Percentiles rank a stretch among this genome's conserved stretches.
Conservation (phyloP, 2,329 filamentous ascomycete genomes). For the Pseudocercospora musae region DNA sequence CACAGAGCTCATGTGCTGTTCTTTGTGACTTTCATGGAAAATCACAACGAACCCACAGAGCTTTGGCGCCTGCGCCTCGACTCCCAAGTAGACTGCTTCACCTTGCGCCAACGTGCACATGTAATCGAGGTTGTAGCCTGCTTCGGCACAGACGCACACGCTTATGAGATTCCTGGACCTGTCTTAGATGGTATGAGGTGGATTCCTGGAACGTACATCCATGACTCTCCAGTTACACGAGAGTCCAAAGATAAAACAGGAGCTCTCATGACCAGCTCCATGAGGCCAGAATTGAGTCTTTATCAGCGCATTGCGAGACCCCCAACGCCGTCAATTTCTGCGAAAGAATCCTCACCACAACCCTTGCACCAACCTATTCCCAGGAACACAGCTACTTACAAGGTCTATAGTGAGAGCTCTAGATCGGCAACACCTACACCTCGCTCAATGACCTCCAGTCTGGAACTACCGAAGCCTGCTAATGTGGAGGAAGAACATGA, state of each 20-base stretch:
- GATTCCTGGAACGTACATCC: conserved; percentile 4
- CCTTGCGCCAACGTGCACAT: conserved; percentile 9
- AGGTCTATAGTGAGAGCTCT: neutral
- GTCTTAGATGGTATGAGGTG: conserved; percentile 24
- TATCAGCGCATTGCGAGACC: conserved; percentile 5
- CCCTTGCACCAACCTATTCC: neutral
- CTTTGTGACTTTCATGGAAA: conserved; percentile 24
- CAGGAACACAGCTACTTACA: neutral
- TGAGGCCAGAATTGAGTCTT: conserved; percentile 12
- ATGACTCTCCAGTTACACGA: neutral
- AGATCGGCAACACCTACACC: conserved; percentile 10
- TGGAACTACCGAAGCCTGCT: conserved; percentile 26
- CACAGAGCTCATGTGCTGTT: conserved; percentile 17
- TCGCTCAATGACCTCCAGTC: conserved; percentile 28
- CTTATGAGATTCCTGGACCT: conserved; percentile 20
- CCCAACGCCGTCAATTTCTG: neutral
- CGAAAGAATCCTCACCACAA: neutral
- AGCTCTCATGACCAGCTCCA: neutral
- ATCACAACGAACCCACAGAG: conserved; percentile 17
- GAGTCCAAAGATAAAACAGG: neutral
- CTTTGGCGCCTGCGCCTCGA: conserved; percentile 22
- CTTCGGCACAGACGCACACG: conserved; percentile 11
- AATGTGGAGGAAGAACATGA: conserved; percentile 16
- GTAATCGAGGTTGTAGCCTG: conserved; percentile 14
- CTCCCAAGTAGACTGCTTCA: conserved; percentile 20